Conservation (phyloP, 2,329 filamentous ascomycete genomes). For the Trichophyton benhamiae region DNA sequence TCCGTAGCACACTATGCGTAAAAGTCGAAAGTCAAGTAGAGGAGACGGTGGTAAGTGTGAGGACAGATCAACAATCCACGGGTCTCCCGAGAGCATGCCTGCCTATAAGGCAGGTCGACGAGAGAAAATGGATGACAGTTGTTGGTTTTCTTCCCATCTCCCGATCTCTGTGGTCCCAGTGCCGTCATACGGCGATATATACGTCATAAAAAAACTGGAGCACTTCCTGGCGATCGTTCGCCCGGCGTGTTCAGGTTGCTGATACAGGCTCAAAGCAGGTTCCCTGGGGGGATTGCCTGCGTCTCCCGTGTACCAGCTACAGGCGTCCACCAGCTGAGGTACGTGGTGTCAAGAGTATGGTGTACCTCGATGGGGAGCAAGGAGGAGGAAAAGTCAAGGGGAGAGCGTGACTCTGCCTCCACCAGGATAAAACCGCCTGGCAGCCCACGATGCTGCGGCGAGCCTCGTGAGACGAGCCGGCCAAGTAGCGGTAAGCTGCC, state of each 20-base stretch:
- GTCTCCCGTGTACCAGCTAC: background rate
- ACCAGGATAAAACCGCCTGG: background rate
- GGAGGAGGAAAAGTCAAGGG: background rate
- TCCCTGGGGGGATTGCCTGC: background rate
- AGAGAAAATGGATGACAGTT: background rate
- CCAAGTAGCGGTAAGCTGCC: slow-evolving; percentile 1
- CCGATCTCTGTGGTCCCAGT: background rate
- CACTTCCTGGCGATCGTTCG: background rate
- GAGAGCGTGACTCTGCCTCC: background rate
- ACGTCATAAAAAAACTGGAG: background rate
- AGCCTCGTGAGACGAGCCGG: background rate
- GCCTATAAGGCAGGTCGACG: background rate
- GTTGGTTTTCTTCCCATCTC: background rate
- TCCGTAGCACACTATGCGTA: too few relatives aligned
- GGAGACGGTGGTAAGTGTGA: too few relatives aligned
- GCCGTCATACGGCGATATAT: background rate
- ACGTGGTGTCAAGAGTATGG: background rate
- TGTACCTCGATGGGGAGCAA: background rate
- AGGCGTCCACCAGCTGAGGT: background rate
- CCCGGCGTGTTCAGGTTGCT: background rate
- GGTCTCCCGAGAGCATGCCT: too few relatives aligned
- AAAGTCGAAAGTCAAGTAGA: background rate
- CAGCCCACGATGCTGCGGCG: background rate
- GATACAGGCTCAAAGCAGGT: background rate
- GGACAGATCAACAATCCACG: too few relatives aligned